Base-by-base conservation (phyloP, 768 basidiomycete genomes). In the Calvatia gigantea region DNA sequence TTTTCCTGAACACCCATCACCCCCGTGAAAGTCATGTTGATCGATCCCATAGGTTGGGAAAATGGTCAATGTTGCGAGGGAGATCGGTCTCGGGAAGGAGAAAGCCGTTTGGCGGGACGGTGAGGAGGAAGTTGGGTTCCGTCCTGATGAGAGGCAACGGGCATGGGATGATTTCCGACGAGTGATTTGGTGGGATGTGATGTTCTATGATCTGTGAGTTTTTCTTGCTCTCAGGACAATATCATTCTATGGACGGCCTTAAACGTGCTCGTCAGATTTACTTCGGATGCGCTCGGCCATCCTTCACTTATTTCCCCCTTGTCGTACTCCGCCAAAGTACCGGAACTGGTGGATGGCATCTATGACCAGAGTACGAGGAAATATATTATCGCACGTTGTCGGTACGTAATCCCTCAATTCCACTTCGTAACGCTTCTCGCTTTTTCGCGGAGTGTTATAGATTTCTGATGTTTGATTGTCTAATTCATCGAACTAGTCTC, bases 131-230 rank as follows among this genome's bases (percentile, higher is more conserved):
- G 41, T 38, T 54, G 77, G 25, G 28, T 19, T 45, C 2, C 14
- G 28, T 2, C 23, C 35, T 27, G 45, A 28, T 12, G 35, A 55
- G 21, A 38, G 33, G 23, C 51, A 43, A 17, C 54, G 37, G 12
- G 25, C 11, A 39, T 55, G 45, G 54, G 60, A 61, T 39, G 73
- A 73, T 29, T 64, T 64, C 58, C 67, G 67, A 43, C 65, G 69
- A 44, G 63, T 67, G 76, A 67, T 89, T 5, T 90, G 90, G 87
- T 92, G 90, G 90, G 86, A 89, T 50, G 75, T 90, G 9, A 78
- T 83, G 64, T 89, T 81, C 68, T 90, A 84, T 66, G 91, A 92
- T 67, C 64, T 86, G 90, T 91, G 66, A 62, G 87, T 79, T n/a
- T 33, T 47, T 38, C 56, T 17, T 19, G n/a, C n/a, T n/a, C n/a